Evolutionary conservation across 2,329 filamentous ascomycete species (phyloP).

Genomic region (Thielaviopsis euricoi): DNA sequence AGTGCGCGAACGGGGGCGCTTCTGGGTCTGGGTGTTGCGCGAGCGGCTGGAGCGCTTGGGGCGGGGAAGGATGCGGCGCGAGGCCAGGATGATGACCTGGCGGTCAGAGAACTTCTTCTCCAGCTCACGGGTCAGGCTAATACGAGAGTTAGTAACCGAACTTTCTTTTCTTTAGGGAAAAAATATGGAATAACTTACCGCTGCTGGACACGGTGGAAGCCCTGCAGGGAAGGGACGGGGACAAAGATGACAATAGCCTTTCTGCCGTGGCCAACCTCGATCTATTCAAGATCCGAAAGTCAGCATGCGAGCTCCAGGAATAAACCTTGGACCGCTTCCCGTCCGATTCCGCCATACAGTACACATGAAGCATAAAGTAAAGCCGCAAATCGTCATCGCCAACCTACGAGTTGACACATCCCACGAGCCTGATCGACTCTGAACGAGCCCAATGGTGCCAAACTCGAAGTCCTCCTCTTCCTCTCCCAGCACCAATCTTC

Average conservation of each 20-base stretch:
- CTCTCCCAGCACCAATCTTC: slow-evolving; percentile 5
- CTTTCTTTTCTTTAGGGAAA: background rate
- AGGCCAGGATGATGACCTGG: slow-evolving; percentile 97
- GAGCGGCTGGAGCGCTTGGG: slow-evolving; percentile 96
- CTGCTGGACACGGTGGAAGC: slow-evolving; percentile 99
- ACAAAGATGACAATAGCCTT: slow-evolving; percentile 99
- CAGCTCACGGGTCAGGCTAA: slow-evolving; percentile 94
- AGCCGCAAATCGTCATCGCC: slow-evolving; percentile 15
- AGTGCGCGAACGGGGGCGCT: slow-evolving; percentile 94
- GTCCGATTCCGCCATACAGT: slow-evolving; percentile 42
- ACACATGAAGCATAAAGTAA: slow-evolving; percentile 14
- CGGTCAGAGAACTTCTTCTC: slow-evolving; percentile 99
- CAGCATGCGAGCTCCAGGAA: slow-evolving; percentile 63
- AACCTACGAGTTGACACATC: slow-evolving; percentile 11
- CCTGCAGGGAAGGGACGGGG: slow-evolving; percentile 93
- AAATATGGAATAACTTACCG: slow-evolving; percentile 50
- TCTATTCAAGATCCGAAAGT: slow-evolving; percentile 58
- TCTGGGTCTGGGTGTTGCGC: slow-evolving; percentile 93
- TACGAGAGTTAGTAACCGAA: slow-evolving; percentile 14
- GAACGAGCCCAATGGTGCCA: background rate
- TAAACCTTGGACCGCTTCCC: slow-evolving; percentile 59
- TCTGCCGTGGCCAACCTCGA: slow-evolving; percentile 99
- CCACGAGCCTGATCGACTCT: slow-evolving; percentile 3
- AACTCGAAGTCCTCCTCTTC: slow-evolving; percentile 1
- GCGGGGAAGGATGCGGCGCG: slow-evolving; percentile 94